Percentiles rank a stretch among this genome's conserved stretches.
phyloP scores from a whole-genome alignment of 768 basidiomycete genomes.

The Tylopilus sp. region DNA sequence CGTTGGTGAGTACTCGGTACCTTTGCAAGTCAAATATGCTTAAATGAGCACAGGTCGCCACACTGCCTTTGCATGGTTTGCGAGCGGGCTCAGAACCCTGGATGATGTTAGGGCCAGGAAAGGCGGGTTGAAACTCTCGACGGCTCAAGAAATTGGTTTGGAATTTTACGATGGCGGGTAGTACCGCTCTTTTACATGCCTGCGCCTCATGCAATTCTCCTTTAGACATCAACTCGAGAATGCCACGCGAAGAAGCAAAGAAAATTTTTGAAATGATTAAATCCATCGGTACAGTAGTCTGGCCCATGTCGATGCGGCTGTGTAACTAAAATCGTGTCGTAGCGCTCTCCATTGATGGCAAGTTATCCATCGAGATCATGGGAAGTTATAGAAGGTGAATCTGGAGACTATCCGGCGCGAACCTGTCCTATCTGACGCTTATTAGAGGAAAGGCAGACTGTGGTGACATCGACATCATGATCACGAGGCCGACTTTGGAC shows the following conservation, averaged over 20 bases:
- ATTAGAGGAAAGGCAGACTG: slow-evolving; percentile 73
- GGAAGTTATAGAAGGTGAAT: slow-evolving; percentile 78
- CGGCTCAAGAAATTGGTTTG: slow-evolving; percentile 65
- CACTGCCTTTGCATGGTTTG: slow-evolving; percentile 72
- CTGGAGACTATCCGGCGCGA: not conserved
- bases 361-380: slow-evolving; percentile 81
- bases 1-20: slow-evolving; percentile 55
- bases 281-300: slow-evolving; percentile 50
- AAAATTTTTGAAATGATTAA: slow-evolving; percentile 71
- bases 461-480: slow-evolving; percentile 89
- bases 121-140: slow-evolving; percentile 56
- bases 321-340: not conserved
- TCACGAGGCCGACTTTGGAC: slow-evolving; percentile 72
- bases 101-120: slow-evolving; percentile 65
- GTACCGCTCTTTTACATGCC: not conserved
- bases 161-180: slow-evolving; percentile 63
- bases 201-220: not conserved
- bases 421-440: not conserved
- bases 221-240: slow-evolving; percentile 77
- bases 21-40: not conserved
- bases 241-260: slow-evolving; percentile 79
- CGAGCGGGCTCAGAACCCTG: slow-evolving; percentile 71
- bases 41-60: slow-evolving; percentile 44
- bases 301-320: not conserved
- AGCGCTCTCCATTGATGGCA: slow-evolving; percentile 72